Evolutionary conservation across 345 rosid genomes (phyloP), one percentile per base, ranked within the genome.

Genomic region (Salix purpurea): DNA sequence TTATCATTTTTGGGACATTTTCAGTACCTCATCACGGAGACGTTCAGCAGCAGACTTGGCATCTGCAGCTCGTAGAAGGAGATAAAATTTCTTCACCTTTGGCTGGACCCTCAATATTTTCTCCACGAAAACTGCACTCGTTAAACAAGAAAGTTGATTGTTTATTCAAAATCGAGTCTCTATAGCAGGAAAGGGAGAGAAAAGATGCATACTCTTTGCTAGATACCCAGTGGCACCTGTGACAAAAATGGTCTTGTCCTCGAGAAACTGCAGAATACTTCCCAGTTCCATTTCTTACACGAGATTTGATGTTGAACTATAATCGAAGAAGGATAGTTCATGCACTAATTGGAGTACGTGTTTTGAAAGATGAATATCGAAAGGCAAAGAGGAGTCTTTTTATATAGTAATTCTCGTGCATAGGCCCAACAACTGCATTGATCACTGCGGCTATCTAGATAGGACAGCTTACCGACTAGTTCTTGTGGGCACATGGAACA

Each of bases 211-310:
- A 86, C 89, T 78, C 78, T 84, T 86, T 62, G 89, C 89, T 2
- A 86, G 82, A 60, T 77, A 86, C 2, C 89, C 89, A 70, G 89
- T 79, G 23, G 84, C 89, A 21, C 89, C 89, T 11, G 85, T 86
- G 65, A 86, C 80, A 52, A 86, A 74, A 72, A 86, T 78, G 77
- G 82, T 68, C 78, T 78, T 84, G 81, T 82, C 74, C 30, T 84
- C 80, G 24, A 86, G 81, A 60, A 77, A 84, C 77, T 70, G 75
- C 23, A 79, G 61, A 6, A 78, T 52, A 26, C 80, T 79, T 18
- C 44, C 86, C 58, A 73, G 21, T 77, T 76, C 83, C 88, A 85
- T 82, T 39, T 32, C 1, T 19, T 11, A 65, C 18, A 30, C 18
- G 30, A 14, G 18, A 13, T 24, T 14, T 65, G 67, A 50, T 18